These are phyloP conservation scores for Rhododendron mucronatum DNA, from an alignment of 148 eudicot species.

Conservation along the genomic window DNA sequence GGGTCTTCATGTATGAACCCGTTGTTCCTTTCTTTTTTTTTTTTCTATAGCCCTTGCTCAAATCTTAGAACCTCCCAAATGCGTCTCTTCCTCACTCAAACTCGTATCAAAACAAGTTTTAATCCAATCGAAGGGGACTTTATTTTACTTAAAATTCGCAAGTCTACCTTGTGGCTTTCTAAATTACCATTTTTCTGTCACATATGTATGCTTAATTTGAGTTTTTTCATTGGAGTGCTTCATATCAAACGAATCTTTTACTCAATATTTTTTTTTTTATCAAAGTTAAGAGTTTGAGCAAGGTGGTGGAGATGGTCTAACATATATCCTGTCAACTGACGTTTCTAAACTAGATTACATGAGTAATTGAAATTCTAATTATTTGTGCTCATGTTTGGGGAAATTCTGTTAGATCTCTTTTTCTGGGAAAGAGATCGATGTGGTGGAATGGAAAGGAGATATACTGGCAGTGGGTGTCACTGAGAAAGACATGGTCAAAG, in stretches of 20 bases:
- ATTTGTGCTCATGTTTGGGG: conserved; percentile 10
- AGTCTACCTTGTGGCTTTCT: neutral
- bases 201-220: too few relatives aligned
- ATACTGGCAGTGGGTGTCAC: conserved; percentile 84
- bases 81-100: neutral
- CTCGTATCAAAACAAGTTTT: neutral
- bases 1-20: neutral
- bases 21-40: neutral
- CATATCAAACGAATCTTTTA: neutral
- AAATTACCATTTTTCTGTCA: neutral
- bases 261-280: neutral
- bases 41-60: neutral
- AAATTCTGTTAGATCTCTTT: conserved; percentile 47
- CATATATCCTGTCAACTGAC: neutral
- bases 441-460: conserved; percentile 91
- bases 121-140: neutral
- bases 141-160: neutral
- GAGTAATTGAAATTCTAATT: neutral
- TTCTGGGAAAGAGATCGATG: conserved; percentile 76
- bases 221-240: neutral
- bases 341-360: neutral
- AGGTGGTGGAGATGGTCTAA: neutral
- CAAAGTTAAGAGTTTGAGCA: neutral
- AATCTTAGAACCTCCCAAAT: neutral
- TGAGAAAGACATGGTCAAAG: conserved; percentile 85